Percentiles rank a stretch among this genome's conserved stretches.
phyloP scores from a whole-genome alignment of 768 basidiomycete species.

The Collybia mongolica region DNA sequence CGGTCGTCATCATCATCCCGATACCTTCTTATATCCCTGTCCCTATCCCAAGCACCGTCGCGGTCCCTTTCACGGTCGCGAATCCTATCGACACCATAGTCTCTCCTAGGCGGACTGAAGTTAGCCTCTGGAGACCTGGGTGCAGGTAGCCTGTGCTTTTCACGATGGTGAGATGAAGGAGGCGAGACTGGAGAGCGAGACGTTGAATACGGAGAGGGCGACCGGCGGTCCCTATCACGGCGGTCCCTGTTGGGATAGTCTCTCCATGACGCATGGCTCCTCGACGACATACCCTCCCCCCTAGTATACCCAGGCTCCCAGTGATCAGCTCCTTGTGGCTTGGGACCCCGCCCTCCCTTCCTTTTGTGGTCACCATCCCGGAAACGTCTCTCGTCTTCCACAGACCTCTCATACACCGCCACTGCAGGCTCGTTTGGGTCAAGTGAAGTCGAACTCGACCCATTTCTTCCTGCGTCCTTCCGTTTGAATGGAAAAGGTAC shows the following conservation, averaged over 20 bases:
- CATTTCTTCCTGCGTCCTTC: constrained; percentile 30
- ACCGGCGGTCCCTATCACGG: constrained; percentile 22
- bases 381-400: constrained; percentile 43
- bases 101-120: constrained; percentile 39
- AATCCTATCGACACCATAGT: constrained; percentile 26
- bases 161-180: constrained; percentile 32
- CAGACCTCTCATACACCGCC: constrained; percentile 36
- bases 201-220: constrained; percentile 24
- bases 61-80: constrained; percentile 31
- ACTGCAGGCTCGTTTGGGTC: constrained; percentile 18
- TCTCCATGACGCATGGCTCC: constrained; percentile 18
- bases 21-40: constrained; percentile 25
- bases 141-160: constrained; percentile 37
- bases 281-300: constrained; percentile 13
- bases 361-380: constrained; percentile 34
- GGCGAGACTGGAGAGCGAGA: constrained; percentile 37
- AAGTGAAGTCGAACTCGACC: constrained; percentile 6
- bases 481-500: constrained; percentile 80
- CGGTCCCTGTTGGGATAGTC: constrained; percentile 24
- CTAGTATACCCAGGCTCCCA: constrained; percentile 33
- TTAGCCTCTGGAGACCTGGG: constrained; percentile 31
- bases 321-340: constrained; percentile 25
- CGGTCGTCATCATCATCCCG: constrained; percentile 23
- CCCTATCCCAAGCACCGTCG: constrained; percentile 19
- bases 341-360: constrained; percentile 14